Percentiles rank a stretch among this genome's conserved stretches.
Evolutionary conservation across 257 asterid genomes (phyloP).

Genomic region (Fraxinus cuspidata): DNA sequence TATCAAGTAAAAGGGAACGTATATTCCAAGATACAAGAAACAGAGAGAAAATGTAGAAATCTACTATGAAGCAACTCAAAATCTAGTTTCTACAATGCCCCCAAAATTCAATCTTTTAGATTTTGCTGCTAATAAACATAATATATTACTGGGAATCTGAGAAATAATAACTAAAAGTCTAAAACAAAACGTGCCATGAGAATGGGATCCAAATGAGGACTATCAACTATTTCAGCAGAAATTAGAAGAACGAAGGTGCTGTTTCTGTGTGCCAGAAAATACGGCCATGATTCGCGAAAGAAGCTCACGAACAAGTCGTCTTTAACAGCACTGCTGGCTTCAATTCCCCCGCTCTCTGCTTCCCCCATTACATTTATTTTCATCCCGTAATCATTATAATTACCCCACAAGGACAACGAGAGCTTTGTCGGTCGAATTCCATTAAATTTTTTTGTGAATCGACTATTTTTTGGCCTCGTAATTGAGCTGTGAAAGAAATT

Average conservation of each 20-base stretch:
- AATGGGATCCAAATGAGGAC: slow-evolving; percentile 67
- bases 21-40: not conserved
- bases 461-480: slow-evolving; percentile 21
- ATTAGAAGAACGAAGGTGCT: slow-evolving; percentile 86
- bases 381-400: slow-evolving; percentile 21
- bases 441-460: slow-evolving; percentile 5
- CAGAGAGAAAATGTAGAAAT: not conserved
- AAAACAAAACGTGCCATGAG: slow-evolving; percentile 64
- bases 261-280: slow-evolving; percentile 85
- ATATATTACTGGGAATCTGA: not conserved
- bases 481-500: slow-evolving; percentile 14
- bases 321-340: slow-evolving; percentile 41
- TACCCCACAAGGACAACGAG: not conserved
- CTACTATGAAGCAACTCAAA: not conserved
- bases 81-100: not conserved
- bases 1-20: not conserved
- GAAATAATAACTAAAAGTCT: not conserved
- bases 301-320: slow-evolving; percentile 81
- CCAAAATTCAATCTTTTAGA: not conserved
- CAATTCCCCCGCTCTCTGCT: slow-evolving; percentile 35
- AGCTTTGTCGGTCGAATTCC: slow-evolving; percentile 17
- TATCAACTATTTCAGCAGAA: slow-evolving; percentile 84
- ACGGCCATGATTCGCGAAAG: slow-evolving; percentile 92
- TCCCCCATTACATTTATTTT: slow-evolving; percentile 43
- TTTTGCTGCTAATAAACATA: slow-evolving; percentile 5